Base-by-base conservation (phyloP, 1,284 basidiomycete species). In the Leccinum subrobustum region DNA sequence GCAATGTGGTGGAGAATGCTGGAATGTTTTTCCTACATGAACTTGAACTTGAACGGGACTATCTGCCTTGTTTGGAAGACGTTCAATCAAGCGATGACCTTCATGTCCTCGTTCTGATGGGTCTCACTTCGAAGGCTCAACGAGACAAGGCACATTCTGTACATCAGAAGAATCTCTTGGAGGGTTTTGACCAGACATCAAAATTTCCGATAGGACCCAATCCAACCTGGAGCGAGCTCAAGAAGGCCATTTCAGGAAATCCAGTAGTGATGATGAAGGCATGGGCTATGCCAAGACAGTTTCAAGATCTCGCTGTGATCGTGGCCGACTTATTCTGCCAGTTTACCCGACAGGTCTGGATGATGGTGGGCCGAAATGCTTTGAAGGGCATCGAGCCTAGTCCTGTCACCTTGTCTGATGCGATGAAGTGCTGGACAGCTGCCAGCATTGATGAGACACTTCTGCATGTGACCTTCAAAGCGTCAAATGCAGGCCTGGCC, bases 301-400 rank as follows among this genome's bases (percentile, higher is more conserved):
- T 65, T 0, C 39, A 31, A 3, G 9, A 48, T 6, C n/a, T 12
- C 1, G 4, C 58, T 4, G 20, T 51, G 0, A 1, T 42, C 0
- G 2, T 65, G 3, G 51, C 50, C 0, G 0, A 2, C 2, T 6
- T 67, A 4, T 63, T 67, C 1, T 54, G 57, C 33, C 6, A 35
- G 11, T 66, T 66, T 4, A 66, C 53, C 0, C 11, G 0, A 7
- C 64, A 66, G 11, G 47, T 59, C 2, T 66, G 64, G 50, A 8
- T 66, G 20, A 68, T 64, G 48, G 5, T 65, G 3, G 16, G 37
- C 1, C 37, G 25, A 1, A 31, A 42, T 0, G 31, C 16, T 1
- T 31, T 66, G 35, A 66, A 64, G 2, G 59, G 62, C 2, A 39
- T 66, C 0, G 33, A 29, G 1, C 58, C 62, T 0, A n/a, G 12